A percentile compares a stretch with the other conserved stretches of the same genome.
These are phyloP conservation scores for Remersonia thermophila DNA, from an alignment of 2,329 filamentous ascomycete species.

Conservation along the genomic window DNA sequence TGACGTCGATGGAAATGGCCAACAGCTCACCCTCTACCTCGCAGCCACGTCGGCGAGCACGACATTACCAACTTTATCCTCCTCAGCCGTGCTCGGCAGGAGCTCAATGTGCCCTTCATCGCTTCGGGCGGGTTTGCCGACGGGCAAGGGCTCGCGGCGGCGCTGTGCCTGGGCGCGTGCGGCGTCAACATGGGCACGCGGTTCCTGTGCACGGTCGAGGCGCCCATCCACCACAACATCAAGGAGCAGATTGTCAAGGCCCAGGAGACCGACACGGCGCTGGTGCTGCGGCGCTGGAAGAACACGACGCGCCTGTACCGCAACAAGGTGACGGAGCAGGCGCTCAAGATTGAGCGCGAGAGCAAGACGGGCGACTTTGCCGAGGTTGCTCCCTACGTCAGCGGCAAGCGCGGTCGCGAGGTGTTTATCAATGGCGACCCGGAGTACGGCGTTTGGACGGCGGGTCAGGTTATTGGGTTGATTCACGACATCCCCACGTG, in stretches of 20 bases:
- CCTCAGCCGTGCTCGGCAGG: conserved; percentile 71
- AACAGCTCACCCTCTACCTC: conserved; percentile 4
- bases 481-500: conserved; percentile 78
- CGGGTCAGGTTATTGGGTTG: conserved; percentile 84
- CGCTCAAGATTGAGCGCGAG: conserved; percentile 70
- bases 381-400: conserved; percentile 77
- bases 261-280: conserved; percentile 79
- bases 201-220: conserved; percentile 93
- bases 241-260: conserved; percentile 85
- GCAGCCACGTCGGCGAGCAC: conserved; percentile 64
- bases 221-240: conserved; percentile 84
- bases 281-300: conserved; percentile 80
- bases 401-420: conserved; percentile 78
- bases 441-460: conserved; percentile 91
- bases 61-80: conserved; percentile 89
- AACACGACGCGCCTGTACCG: conserved; percentile 83
- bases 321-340: conserved; percentile 77
- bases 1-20: no score
- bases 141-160: conserved; percentile 83
- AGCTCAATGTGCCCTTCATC: conserved; percentile 79
- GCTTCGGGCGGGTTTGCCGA: conserved; percentile 93
- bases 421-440: conserved; percentile 88
- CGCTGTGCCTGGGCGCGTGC: conserved; percentile 76
- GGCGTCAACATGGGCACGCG: conserved; percentile 98
- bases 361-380: conserved; percentile 77